Evolutionary conservation across 2,329 filamentous ascomycete genomes (phyloP), one percentile per base, ranked within the genome.

Genomic region (Aspergillus hortae): DNA sequence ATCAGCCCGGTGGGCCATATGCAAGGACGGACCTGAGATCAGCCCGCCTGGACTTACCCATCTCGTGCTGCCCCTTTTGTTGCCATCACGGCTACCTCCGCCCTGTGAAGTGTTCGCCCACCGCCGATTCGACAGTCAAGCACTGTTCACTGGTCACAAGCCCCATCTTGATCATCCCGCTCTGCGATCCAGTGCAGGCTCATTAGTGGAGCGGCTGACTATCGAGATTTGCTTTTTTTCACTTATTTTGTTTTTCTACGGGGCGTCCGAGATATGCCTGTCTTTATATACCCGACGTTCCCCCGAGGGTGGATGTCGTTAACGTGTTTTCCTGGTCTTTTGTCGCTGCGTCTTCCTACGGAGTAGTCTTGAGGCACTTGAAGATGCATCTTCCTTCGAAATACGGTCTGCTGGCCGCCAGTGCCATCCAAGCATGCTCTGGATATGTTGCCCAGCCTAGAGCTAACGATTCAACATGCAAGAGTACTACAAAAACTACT

Each of bases 401-500:
- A 9, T 32, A 43, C 49, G 36, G 21, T 27, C 21, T 47, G 14
- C 25, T 55, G 14, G 36, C 30, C 7, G n/a, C 35, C 2, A 27
- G 35, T 23, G 32, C 45, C 4, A 17, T 52, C 36, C 46, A 38
- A 17, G 25, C 35, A 9, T 32, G 45, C n/a, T 40, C 48, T 6
- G 58, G 44, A 9, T 56, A 61, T 36, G 58, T 66, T 11, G 54
- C 61, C 2, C 57, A 62, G 35, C 50, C 57, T 7, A 51, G 57
- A 3, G 38, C 41, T 3, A 38, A 60, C 12, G 54, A 59, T 44
- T 47, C 46, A 7, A 53, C 46, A n/a, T 69, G 67, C 46, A 52
- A 41, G 21, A 48, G 44, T 17, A 67, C 64, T 38, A 62, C 59
- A 4, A 60, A 62, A 48, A 68, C 68, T 2, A 68, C 63, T 5